Percentiles rank a stretch among this genome's conserved stretches.
Evolutionary conservation across 345 rosid genomes (phyloP).

Genomic region (Geranium rotundifolium): DNA sequence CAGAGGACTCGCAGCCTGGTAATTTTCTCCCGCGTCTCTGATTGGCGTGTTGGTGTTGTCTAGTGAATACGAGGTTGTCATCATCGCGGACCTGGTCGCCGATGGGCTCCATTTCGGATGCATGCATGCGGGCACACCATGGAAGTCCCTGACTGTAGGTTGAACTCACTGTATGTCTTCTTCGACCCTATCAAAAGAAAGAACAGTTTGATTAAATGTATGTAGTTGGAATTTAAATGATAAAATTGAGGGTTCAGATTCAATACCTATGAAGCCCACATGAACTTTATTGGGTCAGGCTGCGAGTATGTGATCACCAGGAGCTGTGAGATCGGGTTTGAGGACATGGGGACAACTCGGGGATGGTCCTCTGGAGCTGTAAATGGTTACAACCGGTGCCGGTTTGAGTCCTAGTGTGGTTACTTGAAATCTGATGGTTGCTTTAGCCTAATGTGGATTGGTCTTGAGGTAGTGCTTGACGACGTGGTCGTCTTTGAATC

Average conservation of each 20-base stretch:
- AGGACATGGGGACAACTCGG: conserved; percentile 19
- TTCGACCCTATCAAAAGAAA: conserved; percentile 8
- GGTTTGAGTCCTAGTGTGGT: conserved; percentile 24
- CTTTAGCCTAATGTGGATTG: conserved; percentile 18
- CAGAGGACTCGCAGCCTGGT: conserved; percentile 41
- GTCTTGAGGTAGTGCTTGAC: conserved; percentile 18
- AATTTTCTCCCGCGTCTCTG: conserved; percentile 14
- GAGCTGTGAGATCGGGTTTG: conserved; percentile 41
- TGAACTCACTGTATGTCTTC: conserved; percentile 23
- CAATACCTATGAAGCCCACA: too few species aligned
- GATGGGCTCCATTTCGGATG: conserved; percentile 42
- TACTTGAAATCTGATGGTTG: conserved; percentile 19
- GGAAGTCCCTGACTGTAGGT: conserved; percentile 34
- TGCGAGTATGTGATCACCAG: conserved; percentile 27
- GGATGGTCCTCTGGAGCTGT: conserved; percentile 41
- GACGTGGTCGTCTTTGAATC: conserved; percentile 13
- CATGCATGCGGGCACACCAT: conserved; percentile 35
- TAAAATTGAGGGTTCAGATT: too few species aligned
- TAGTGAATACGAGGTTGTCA: conserved; percentile 29
- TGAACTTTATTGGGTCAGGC: conserved; percentile 31
- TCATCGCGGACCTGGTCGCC: conserved; percentile 34
- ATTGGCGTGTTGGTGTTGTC: conserved; percentile 30
- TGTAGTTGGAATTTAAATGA: too few species aligned
- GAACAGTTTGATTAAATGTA: too few species aligned
- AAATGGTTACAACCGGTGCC: conserved; percentile 30